Evolutionary conservation across 768 basidiomycete genomes (phyloP).

Genomic region (Mycena metata): DNA sequence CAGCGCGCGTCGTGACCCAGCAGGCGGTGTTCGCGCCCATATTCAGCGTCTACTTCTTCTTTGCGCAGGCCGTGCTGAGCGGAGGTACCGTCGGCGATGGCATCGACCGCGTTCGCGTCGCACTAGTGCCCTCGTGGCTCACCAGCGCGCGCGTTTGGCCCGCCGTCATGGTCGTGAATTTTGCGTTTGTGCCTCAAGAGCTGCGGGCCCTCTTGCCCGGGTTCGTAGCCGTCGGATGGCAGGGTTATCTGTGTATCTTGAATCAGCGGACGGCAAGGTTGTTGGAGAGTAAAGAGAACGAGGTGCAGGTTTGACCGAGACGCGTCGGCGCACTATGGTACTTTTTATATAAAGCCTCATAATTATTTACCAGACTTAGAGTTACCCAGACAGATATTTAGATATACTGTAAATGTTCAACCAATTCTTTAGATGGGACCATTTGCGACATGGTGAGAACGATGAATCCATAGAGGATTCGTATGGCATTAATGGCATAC

Average conservation of each 20-base stretch:
- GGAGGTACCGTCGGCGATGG: neutral
- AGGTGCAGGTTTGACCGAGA: no score
- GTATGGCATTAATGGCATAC: no score
- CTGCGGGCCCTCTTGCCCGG: neutral
- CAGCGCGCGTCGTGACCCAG: neutral
- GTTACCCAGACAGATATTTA: no score
- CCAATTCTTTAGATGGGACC: no score
- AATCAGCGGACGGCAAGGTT: constrained; percentile 3
- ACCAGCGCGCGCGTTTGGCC: constrained; percentile 5
- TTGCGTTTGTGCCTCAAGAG: neutral
- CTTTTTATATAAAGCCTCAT: no score
- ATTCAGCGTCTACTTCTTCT: constrained; percentile 7
- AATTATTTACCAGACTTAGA: no score
- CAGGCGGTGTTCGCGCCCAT: neutral
- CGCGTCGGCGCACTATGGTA: no score
- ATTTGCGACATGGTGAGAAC: constrained; percentile 46
- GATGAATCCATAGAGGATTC: no score
- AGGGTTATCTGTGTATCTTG: neutral
- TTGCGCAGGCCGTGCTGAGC: neutral
- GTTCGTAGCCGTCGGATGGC: constrained; percentile 1
- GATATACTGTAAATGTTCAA: no score
- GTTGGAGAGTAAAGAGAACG: neutral
- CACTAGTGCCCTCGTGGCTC: neutral
- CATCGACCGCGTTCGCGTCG: neutral
- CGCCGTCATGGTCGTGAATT: neutral